Evolutionary conservation across 2,329 filamentous ascomycete species (phyloP), one percentile per base, ranked within the genome.

Genomic region (Samsoniella hepiali): DNA sequence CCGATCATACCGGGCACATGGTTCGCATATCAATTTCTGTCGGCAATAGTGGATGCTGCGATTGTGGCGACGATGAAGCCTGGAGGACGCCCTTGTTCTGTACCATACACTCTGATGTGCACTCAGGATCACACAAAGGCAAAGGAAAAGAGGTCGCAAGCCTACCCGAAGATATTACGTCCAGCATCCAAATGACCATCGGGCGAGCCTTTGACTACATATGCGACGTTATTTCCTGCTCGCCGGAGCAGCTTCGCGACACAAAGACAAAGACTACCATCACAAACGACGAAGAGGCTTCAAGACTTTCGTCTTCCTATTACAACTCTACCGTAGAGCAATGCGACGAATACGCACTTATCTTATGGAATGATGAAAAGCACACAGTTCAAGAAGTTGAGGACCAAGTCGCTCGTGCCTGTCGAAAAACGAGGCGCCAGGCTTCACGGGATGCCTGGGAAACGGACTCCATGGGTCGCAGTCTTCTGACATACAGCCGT

Each of bases 301-400:
- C 94, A 17, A 85, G 93, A 27, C 79, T 98, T 40, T 87, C 85
- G 8, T 85, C 89, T 2, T 69, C 72, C 0, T 88, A 87, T 55
- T 93, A 93, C 76, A 95, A 93, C 68, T 83, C 88, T 13, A 70
- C 73, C 9, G 67, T 72, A 17, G 71, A 77, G 31, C 69, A 70
- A 10, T 77, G 76, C 65, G 69, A 69, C 11, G 91, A 97, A 69
- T 99, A 90, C 74, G 90, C 91, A 5, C 79, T 99, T 51, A 81
- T 97, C 17, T 80, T 99, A 5, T 99, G 95, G 95, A 99, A 99
- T 70, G 95, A 99, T 68, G 95, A 99, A 78, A 99, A 99, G 76
- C 95, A 99, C 74, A 99, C 95, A 0, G 89, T 98, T 50, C 86
- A 88, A 54, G 95, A 99, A 73, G 94, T 99, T 6, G 84, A 89